phyloP scores from a whole-genome alignment of 176 grass and related monocot genomes.

The Oryza australiensis region DNA sequence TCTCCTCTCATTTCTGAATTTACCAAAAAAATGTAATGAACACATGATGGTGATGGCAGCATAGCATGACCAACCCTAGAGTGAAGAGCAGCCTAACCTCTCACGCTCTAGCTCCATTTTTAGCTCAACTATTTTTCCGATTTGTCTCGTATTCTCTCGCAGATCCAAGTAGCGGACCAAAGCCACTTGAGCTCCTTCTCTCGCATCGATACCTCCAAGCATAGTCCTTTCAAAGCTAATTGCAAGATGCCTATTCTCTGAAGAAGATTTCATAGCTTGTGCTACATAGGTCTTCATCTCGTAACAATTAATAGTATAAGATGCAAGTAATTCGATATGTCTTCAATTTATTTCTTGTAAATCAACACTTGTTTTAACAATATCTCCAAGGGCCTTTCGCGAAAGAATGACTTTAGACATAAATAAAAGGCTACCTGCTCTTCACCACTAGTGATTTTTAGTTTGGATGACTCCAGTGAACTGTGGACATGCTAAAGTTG shows the following conservation, averaged over 20 bases:
- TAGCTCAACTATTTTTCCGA: slow-evolving; percentile 78
- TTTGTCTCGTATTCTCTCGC: slow-evolving; percentile 81
- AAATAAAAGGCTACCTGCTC: slow-evolving; percentile 67
- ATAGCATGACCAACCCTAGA: slow-evolving; percentile 22
- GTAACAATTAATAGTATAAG: slow-evolving; percentile 21
- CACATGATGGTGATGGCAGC: background rate
- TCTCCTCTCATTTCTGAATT: slow-evolving; percentile 76
- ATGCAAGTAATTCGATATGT: background rate
- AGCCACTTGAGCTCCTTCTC: slow-evolving; percentile 95
- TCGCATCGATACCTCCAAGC: slow-evolving; percentile 65
- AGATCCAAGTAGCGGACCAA: slow-evolving; percentile 57
- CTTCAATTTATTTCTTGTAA: background rate
- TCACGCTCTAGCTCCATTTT: slow-evolving; percentile 74
- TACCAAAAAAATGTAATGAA: slow-evolving; percentile 28
- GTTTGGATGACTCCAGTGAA: slow-evolving; percentile 75
- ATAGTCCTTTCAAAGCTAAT: slow-evolving; percentile 68
- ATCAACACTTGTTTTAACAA: background rate
- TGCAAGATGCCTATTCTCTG: slow-evolving; percentile 70
- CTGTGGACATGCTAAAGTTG: slow-evolving; percentile 77
- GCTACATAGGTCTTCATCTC: slow-evolving; percentile 74
- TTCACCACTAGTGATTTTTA: slow-evolving; percentile 69
- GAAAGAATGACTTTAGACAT: slow-evolving; percentile 6
- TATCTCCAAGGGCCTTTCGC: background rate
- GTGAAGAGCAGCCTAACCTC: slow-evolving; percentile 54
- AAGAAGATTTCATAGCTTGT: slow-evolving; percentile 79